Conservation (phyloP, 2,329 filamentous ascomycete species). For the Knoxdaviesia proteae region DNA sequence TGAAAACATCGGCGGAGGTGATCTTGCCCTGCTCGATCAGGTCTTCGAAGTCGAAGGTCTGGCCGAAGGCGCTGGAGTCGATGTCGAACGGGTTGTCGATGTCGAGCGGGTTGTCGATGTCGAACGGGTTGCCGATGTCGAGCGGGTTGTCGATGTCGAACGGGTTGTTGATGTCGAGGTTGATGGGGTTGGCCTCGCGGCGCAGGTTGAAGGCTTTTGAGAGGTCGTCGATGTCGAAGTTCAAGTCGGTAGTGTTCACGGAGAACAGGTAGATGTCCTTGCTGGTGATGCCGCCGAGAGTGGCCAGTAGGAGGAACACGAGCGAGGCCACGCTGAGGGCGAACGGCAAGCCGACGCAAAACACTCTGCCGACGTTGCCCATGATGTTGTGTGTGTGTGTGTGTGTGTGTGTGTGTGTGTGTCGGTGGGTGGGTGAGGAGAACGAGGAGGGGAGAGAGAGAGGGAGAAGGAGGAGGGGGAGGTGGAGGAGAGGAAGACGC, state of each 20-base stretch:
- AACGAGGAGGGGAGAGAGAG: not conserved
- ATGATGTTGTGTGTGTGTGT: slow-evolving; percentile 13
- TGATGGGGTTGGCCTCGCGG: slow-evolving; percentile 7
- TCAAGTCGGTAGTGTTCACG: slow-evolving; percentile 42
- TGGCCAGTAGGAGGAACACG: slow-evolving; percentile 41
- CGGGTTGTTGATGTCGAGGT: slow-evolving; percentile 17
- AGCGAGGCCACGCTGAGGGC: slow-evolving; percentile 58
- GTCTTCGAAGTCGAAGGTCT: not conserved
- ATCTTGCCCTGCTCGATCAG: not conserved
- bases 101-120: slow-evolving; percentile 4
- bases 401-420: not conserved
- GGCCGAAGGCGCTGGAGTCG: slow-evolving; percentile 10
- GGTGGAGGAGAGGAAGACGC: not conserved
- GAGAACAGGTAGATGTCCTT: slow-evolving; percentile 36
- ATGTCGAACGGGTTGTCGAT: slow-evolving; percentile 4
- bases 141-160: slow-evolving; percentile 9
- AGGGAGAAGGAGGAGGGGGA: not conserved
- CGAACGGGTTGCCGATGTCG: slow-evolving; percentile 4
- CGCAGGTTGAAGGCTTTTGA: slow-evolving; percentile 4
- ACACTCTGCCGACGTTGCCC: slow-evolving; percentile 47
- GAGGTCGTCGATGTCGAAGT: slow-evolving; percentile 18
- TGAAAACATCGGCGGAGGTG: too few relatives aligned
- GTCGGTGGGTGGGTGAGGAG: not conserved
- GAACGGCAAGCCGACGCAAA: slow-evolving; percentile 79
- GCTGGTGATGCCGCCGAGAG: slow-evolving; percentile 32